Conservation (phyloP, 2,329 filamentous ascomycete species). For the Aspergillus novoparasiticus region DNA sequence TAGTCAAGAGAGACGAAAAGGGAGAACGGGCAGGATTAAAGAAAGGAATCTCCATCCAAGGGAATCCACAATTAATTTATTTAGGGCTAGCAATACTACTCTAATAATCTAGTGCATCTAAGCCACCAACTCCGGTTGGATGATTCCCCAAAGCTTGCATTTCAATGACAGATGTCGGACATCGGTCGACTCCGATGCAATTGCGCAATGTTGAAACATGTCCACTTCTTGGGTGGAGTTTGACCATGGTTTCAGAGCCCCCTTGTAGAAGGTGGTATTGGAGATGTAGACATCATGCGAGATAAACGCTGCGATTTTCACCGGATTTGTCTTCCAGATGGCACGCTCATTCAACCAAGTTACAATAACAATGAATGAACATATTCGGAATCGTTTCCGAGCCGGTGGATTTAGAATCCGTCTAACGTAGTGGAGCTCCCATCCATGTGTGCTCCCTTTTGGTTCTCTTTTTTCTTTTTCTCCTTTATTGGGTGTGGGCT, state of each 20-base stretch:
- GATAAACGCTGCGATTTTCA: neutral
- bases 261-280: neutral
- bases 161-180: constrained; percentile 5
- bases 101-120: constrained; percentile 8
- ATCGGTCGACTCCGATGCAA: constrained; percentile 4
- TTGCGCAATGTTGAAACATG: constrained; percentile 3
- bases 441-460: neutral
- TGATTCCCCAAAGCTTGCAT: constrained; percentile 11
- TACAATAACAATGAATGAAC: neutral
- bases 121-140: constrained; percentile 22
- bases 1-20: neutral
- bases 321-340: neutral
- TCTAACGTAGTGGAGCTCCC: neutral
- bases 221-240: neutral
- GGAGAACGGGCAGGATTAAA: neutral
- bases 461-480: neutral
- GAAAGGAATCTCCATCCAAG: neutral
- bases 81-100: neutral
- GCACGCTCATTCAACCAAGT: neutral
- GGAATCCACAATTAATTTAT: constrained; percentile 6
- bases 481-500: neutral
- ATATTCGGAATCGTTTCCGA: constrained; percentile 1
- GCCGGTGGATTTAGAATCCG: neutral
- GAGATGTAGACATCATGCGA: neutral
- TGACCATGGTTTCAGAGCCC: neutral